Percentiles rank a stretch among this genome's conserved stretches.
Conservation (phyloP, 257 asterid genomes). For the Rauvolfia tetraphylla region DNA sequence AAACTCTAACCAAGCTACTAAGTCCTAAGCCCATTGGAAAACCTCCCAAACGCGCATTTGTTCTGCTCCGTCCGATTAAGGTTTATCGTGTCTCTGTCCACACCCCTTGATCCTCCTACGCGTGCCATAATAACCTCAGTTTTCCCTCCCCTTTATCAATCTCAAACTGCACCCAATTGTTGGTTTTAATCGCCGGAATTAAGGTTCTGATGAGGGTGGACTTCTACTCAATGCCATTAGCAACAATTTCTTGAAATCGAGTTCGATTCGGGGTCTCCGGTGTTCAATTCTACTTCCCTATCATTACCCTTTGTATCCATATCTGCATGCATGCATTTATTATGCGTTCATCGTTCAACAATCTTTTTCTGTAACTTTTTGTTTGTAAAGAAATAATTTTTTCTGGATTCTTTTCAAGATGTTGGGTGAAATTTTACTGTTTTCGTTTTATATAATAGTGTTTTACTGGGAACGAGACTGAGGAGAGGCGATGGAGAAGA, state of each 20-base stretch:
- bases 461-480: constrained; percentile 12
- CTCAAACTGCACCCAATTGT: neutral
- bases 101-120: neutral
- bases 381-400: neutral
- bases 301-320: neutral
- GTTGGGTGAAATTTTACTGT: neutral
- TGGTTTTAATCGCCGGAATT: neutral
- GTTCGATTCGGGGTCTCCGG: neutral
- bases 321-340: neutral
- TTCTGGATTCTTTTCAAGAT: neutral
- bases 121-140: neutral
- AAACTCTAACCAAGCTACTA: no score
- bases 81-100: no score
- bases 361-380: neutral
- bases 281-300: neutral
- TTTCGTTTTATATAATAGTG: neutral
- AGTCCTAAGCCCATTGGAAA: no score
- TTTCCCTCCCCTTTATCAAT: neutral
- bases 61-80: no score
- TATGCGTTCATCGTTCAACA: neutral
- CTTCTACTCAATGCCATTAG: neutral
- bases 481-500: constrained; percentile 55
- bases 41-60: no score
- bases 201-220: neutral
- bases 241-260: neutral